Evolutionary conservation across 2,329 filamentous ascomycete species (phyloP), one percentile per base, ranked within the genome.

Genomic region (Colletotrichum coccodes): DNA sequence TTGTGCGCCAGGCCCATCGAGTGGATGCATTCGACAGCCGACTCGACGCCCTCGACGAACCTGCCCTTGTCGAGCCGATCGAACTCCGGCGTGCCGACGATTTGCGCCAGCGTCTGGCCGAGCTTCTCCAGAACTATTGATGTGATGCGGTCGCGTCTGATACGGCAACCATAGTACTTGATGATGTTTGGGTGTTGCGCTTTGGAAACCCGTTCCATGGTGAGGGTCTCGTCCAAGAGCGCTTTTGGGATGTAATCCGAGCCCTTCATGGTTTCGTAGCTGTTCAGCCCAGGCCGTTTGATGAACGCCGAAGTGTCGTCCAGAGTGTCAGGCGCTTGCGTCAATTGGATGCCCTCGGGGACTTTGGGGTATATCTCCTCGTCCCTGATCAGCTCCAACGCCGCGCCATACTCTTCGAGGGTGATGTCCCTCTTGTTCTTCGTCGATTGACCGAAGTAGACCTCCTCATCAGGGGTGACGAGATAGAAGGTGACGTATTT

Each of bases 1-100:
- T 77, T 76, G 50, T 77, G 74, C 9, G 74, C 75, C 44, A 74
- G 62, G 6, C 75, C 75, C 59, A 73, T 70, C 12, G 58, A 68
- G 63, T 76, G 32, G 0, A 30, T 12, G 30, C 12, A 56, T 4
- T 28, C 9, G 14, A 23, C 53, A 23, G 49, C 40, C 34, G 40
- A 26, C 2, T 53, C 38, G 23, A 46, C 23, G 28, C 16, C 32
- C 14, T 71, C 16, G 14, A 50, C 1, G 3, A 50, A 50, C 8
- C 18, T 32, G 2, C 11, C 12, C 47, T 50, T 32, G 16, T 50
- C 47, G 3, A 50, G 47, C 1, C 30, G 23, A 12, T 32, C 12
- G 8, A 50, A 50, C 18, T 2, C 47, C n/a, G 14, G 26, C 28
- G 4, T 23, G 5, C 16, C 3, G 0, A 28, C 8, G 2, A 18